Percentiles rank a stretch among this genome's conserved stretches.
Conservation (phyloP, 1,139 yeast species). For the Scheffersomyces segobiensis region DNA sequence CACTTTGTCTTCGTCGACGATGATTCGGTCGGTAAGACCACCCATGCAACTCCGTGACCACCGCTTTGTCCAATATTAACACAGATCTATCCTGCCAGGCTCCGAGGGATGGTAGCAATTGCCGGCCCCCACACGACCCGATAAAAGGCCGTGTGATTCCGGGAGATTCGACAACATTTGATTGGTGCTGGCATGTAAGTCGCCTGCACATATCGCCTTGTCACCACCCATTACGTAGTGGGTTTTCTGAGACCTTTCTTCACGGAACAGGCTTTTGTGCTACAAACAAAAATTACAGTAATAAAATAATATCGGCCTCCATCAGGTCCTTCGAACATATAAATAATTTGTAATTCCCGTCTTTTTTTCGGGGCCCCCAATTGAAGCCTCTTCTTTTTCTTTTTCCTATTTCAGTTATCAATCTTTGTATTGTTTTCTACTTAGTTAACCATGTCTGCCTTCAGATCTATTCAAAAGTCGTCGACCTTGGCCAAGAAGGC, state of each 20-base stretch:
- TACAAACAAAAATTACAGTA: not conserved
- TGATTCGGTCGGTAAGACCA: not conserved
- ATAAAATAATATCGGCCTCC: not conserved
- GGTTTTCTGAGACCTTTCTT: not conserved
- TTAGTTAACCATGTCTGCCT: slow-evolving; percentile 31
- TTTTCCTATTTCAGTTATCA: not conserved
- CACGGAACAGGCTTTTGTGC: not conserved
- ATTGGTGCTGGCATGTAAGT: slow-evolving; percentile 2
- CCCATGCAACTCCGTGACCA: not conserved
- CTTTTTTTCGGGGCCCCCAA: not conserved
- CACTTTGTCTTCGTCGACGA: not conserved
- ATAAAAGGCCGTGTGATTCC: slow-evolving; percentile 6
- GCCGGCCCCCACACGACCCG: slow-evolving; percentile 1
- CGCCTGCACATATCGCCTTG: not conserved
- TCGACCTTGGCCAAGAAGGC: slow-evolving; percentile 34
- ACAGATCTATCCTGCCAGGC: not conserved
- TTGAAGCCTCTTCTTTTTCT: not conserved
- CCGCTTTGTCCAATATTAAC: not conserved
- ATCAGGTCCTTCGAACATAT: not conserved
- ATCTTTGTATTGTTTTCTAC: not conserved
- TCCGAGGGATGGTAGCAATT: slow-evolving; percentile 6
- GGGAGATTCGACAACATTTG: slow-evolving; percentile 5
- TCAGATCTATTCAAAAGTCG: slow-evolving; percentile 43
- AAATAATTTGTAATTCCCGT: not conserved
- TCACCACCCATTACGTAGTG: not conserved